phyloP scores from a whole-genome alignment of 495 filamentous ascomycete genomes.

The Mytilinidion resinicola region DNA sequence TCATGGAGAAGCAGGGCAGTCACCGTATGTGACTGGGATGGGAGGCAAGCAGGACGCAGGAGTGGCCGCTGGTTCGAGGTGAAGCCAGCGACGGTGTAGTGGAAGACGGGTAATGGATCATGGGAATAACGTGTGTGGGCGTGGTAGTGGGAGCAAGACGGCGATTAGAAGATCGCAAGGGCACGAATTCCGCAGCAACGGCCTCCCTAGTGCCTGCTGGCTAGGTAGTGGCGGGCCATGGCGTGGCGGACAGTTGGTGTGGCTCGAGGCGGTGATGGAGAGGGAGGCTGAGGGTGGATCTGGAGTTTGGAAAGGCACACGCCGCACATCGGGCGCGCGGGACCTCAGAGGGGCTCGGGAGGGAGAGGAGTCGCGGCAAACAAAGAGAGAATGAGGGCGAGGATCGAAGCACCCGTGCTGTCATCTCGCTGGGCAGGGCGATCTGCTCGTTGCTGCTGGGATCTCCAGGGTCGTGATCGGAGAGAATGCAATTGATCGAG shows the following conservation, averaged over 20 bases:
- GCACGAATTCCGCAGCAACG: too few species aligned
- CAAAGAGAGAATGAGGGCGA: too few species aligned
- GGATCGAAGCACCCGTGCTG: too few species aligned
- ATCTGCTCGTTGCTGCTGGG: too few species aligned
- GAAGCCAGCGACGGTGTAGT: not conserved
- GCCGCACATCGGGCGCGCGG: too few species aligned
- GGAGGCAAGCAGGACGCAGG: not conserved
- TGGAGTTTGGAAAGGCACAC: not conserved
- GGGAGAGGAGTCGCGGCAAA: too few species aligned
- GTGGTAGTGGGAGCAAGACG: not conserved
- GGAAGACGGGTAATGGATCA: not conserved
- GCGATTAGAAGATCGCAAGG: too few species aligned
- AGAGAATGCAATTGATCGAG: too few species aligned
- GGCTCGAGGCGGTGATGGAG: not conserved
- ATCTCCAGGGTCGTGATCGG: too few species aligned
- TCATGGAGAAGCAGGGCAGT: not conserved
- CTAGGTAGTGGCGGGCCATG: not conserved
- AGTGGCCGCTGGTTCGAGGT: not conserved
- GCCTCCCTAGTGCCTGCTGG: too few species aligned
- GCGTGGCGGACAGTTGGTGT: not conserved
- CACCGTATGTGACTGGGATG: not conserved
- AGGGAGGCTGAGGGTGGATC: not conserved
- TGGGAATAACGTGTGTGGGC: not conserved
- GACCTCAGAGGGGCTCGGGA: too few species aligned
- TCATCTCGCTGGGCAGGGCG: too few species aligned